Evolutionary conservation across 345 rosid species (phyloP).

Genomic region (Boechera divaricarpa): DNA sequence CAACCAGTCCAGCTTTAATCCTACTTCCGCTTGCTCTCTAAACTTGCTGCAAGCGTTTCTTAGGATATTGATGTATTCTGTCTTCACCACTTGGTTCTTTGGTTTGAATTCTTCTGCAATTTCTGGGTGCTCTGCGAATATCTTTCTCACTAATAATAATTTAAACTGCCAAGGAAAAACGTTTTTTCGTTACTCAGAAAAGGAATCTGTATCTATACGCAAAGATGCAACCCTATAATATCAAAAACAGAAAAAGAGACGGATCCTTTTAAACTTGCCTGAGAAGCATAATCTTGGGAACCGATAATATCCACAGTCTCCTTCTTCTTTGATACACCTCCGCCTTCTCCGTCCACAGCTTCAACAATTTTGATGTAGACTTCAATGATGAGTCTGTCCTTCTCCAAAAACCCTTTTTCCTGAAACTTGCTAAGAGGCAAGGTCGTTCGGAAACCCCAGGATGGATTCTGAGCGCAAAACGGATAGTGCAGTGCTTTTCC

Average conservation of each 20-base stretch:
- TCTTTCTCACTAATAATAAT: conserved; percentile 17
- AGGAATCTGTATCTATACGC: background rate
- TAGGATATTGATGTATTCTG: conserved; percentile 18
- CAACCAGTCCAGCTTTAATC: conserved; percentile 14
- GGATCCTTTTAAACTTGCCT: conserved; percentile 21
- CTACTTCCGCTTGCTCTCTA: conserved; percentile 6
- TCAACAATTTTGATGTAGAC: conserved; percentile 2
- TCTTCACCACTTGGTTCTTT: conserved; percentile 1
- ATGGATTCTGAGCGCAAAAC: background rate
- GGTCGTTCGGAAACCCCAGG: background rate
- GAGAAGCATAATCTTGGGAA: conserved; percentile 27
- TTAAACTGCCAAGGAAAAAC: conserved; percentile 17
- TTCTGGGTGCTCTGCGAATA: background rate
- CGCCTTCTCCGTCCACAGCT: conserved; percentile 22
- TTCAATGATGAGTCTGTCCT: conserved; percentile 30
- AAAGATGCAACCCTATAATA: background rate
- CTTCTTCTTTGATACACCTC: conserved; percentile 1
- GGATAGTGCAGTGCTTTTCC: background rate
- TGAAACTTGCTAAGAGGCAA: conserved; percentile 23
- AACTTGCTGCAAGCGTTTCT: background rate
- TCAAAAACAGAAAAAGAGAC: conserved; percentile 1
- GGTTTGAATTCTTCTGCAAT: conserved; percentile 18
- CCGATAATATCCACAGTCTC: background rate
- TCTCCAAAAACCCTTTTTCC: conserved; percentile 14
- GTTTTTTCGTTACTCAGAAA: background rate